Evolutionary conservation across 1,284 basidiomycete genomes (phyloP), one percentile per base, ranked within the genome.

Genomic region (Apiotrichum veenhuisii): DNA sequence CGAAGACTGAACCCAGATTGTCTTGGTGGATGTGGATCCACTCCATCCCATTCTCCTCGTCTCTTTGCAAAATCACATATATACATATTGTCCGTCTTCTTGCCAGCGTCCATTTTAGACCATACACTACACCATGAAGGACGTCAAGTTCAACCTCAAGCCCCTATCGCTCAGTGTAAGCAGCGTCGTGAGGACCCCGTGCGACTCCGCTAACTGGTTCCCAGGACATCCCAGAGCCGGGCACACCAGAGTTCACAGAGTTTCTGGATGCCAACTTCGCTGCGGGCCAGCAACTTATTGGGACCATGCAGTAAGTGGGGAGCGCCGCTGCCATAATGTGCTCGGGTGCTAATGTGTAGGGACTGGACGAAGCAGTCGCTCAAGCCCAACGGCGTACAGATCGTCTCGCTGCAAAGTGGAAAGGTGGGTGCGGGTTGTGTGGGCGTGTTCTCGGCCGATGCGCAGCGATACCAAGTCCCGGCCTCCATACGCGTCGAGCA

Each of bases 211-310:
- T n/a, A n/a, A n/a, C n/a, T n/a, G n/a, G n/a, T n/a, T n/a, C n/a
- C n/a, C 23, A 73, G 71, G 66, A 72, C 55, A 52, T 73, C 14
- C 70, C 71, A 1, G 54, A 66, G 15, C 49, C 67, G 0, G 38
- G 46, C 3, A 42, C 62, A 12, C 50, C 55, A 5, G 70, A 63
- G 48, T 72, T 73, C 46, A 47, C 57, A n/a, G 44, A 49, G 10
- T 72, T 69, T 54, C 59, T 72, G 38, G 64, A 72, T 47, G 58
- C 47, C 17, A 50, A 69, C 50, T 73, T 73, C 49, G 62, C 54
- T 1, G 54, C 55, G 3, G 71, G 70, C 9, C 38, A 59, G 22
- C 53, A 64, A 48, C 52, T 73, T 5, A 57, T 55, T 1, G 58
- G 60, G 12, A 57, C 64, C 2, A 71, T 73, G 64, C 52, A 62